Evolutionary conservation across 2,329 filamentous ascomycete genomes (phyloP), one percentile per base, ranked within the genome.

Genomic region (Chrysoporthe cubensis): DNA sequence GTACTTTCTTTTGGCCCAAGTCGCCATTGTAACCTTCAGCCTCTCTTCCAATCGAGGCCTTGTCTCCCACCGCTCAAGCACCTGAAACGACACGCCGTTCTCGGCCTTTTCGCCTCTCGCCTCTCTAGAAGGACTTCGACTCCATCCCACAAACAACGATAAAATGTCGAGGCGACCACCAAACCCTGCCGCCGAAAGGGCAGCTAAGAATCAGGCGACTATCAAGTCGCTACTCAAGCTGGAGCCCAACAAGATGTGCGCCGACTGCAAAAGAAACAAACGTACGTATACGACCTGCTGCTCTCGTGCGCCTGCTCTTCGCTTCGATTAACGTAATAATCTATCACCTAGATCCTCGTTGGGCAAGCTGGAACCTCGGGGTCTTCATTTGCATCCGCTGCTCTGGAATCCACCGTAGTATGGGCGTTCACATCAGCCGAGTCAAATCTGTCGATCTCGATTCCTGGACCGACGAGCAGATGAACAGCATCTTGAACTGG

Each of bases 381-480:
- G 90, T 99, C 76, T 99, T 99, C 78, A 85, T 99, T 76, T 99
- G 96, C 84, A 99, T 99, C 78, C 91, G 94, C 78, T 99, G 96
- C 82, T 99, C 96, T 21, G 96, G 96, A 76, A 97, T 99, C 77
- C 96, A 99, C 82, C 92, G 96, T 77, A 94, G 95, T 73, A 98
- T 99, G 94, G 96, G 96, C 75, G 98, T 95, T 71, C 96, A 99
- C 82, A 97, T 99, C 79, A 97, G 94, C 80, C 88, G 92, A 80
- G 96, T 99, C 79, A 99, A 99, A 80, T 97, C 94, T 1, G 96
- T 99, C 73, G 96, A 99, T 79, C 88, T 99, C 72, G 96, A 99
- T 80, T 90, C 95, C 37, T 99, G 96, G 96, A 99, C 96, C 71
- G 96, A 99, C 79, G 96, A 99, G 80, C 96, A 99, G 83, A 84